phyloP scores from a whole-genome alignment of 2,329 filamentous ascomycete genomes.

The Oidium heveae region DNA sequence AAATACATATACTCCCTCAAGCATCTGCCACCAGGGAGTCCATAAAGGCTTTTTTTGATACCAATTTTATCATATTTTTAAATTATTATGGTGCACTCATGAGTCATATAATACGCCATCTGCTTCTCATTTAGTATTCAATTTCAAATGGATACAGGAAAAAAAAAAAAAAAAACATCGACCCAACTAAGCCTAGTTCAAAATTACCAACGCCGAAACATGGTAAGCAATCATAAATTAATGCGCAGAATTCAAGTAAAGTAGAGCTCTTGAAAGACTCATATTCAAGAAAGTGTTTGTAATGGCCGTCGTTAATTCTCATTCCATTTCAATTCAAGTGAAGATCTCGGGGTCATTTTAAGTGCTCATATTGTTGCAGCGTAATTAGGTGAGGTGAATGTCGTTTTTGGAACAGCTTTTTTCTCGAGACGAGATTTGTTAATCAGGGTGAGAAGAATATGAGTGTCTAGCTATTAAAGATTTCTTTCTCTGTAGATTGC shows the following conservation, averaged over 20 bases:
- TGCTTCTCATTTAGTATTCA: background rate
- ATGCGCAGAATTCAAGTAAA: background rate
- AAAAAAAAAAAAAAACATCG: background rate
- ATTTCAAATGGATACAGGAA: background rate
- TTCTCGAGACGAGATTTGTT: background rate
- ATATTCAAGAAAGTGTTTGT: background rate
- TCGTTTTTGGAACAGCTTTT: background rate
- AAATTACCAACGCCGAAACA: background rate
- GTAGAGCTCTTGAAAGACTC: background rate
- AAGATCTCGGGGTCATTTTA: background rate
- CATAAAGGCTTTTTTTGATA: no score
- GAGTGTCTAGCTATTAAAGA: conserved; percentile 28
- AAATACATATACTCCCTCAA: no score
- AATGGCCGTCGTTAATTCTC: background rate
- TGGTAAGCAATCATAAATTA: background rate
- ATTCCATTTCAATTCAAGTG: background rate
- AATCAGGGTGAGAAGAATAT: conserved; percentile 5
- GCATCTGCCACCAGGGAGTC: background rate
- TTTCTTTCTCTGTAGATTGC: conserved; percentile 32
- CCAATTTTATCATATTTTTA: background rate
- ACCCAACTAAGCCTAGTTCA: background rate
- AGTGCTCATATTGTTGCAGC: background rate
- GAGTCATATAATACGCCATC: background rate
- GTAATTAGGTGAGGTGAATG: background rate
- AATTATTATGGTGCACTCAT: background rate